phyloP scores from a whole-genome alignment of 2,329 filamentous ascomycete genomes.

The Aspergillus glaucus region DNA sequence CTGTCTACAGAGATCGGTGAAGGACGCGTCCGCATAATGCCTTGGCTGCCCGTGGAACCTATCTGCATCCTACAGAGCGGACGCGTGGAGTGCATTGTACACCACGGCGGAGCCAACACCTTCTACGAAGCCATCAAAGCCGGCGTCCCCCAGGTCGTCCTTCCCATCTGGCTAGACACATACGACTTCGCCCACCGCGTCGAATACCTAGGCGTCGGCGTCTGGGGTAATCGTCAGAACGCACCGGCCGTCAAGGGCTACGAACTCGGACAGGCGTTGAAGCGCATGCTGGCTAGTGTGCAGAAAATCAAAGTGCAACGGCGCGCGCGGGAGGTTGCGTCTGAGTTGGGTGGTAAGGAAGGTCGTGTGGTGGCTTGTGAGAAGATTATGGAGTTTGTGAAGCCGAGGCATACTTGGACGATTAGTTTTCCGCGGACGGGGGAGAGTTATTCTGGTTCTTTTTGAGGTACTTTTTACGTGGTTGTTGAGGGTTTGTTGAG shows the following conservation, averaged over 20 bases:
- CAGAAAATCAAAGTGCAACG: conserved; percentile 2
- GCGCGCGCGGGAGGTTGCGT: conserved; percentile 7
- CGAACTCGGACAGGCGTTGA: conserved; percentile 22
- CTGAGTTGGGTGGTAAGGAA: conserved; percentile 6
- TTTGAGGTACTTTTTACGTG: too few relatives aligned
- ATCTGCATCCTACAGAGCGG: conserved; percentile 28
- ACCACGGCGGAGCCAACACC: conserved; percentile 46
- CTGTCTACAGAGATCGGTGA: conserved; percentile 19
- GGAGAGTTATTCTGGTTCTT: too few relatives aligned
- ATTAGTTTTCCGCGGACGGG: too few relatives aligned
- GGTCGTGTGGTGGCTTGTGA: conserved; percentile 17
- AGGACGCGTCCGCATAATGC: conserved; percentile 31
- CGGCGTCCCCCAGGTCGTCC: conserved; percentile 42
- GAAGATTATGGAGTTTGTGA: conserved; percentile 8
- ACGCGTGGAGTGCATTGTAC: conserved; percentile 36
- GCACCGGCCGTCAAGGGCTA: conserved; percentile 26
- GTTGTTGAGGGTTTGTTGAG: too few relatives aligned
- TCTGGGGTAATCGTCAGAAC: conserved; percentile 32
- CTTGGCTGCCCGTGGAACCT: conserved; percentile 40
- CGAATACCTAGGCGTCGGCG: conserved; percentile 40
- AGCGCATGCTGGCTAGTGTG: conserved; percentile 8
- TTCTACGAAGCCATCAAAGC: conserved; percentile 44
- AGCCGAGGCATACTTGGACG: too few relatives aligned
- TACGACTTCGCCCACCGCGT: conserved; percentile 42
- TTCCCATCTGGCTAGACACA: conserved; percentile 44